Percentiles rank a stretch among this genome's conserved stretches.
Conservation (phyloP, 139 green algal genomes). For the Chara braunii region DNA sequence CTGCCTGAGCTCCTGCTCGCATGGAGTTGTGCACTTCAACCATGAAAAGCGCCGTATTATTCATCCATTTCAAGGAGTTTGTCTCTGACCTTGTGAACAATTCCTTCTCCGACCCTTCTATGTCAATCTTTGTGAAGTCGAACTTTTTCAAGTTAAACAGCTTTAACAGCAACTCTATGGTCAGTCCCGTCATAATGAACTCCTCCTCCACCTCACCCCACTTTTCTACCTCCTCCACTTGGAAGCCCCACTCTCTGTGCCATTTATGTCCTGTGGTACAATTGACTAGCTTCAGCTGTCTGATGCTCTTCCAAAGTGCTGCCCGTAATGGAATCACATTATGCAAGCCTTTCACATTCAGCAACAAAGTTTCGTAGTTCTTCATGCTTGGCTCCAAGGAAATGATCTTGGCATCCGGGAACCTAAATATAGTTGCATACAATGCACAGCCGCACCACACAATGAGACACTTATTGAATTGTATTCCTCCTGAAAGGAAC, state of each 20-base stretch:
- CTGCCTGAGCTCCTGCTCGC: not conserved
- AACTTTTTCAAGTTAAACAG: constrained; percentile 1
- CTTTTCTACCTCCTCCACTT: no score
- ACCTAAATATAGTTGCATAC: no score
- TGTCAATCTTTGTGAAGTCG: constrained; percentile 33
- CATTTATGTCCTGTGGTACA: not conserved
- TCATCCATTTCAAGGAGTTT: no score
- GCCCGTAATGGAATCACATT: constrained; percentile 4
- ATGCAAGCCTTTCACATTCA: not conserved
- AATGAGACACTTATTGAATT: no score
- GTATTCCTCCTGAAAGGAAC: no score
- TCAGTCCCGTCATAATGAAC: not conserved
- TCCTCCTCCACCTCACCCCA: not conserved
- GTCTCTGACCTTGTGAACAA: no score
- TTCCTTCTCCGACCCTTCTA: constrained; percentile 23
- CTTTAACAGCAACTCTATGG: constrained; percentile 14
- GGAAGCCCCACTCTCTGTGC: no score
- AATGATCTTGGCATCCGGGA: not conserved
- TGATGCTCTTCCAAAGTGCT: not conserved
- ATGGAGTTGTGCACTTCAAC: not conserved
- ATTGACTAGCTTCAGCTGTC: not conserved
- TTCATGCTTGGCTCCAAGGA: not conserved
- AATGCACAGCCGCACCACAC: no score
- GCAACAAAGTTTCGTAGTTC: not conserved
- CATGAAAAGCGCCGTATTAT: not conserved